These are phyloP conservation scores for Elaeis oleifera DNA, from an alignment of 202 grass and related monocot genomes.

Conservation along the genomic window DNA sequence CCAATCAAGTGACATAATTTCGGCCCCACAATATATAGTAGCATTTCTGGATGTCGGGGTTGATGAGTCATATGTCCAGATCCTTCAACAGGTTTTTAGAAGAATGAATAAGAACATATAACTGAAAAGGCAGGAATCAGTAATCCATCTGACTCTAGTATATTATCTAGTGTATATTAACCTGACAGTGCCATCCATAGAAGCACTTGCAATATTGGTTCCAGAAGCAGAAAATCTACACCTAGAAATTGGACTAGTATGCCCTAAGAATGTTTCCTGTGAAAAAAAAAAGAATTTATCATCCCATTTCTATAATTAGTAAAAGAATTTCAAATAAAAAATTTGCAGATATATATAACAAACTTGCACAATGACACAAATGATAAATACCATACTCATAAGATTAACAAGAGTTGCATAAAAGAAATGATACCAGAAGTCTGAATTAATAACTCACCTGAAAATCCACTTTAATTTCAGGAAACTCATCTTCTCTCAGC, in stretches of 20 bases:
- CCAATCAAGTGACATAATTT: constrained; percentile 93
- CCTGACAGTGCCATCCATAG: constrained; percentile 89
- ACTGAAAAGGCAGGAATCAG: constrained; percentile 1
- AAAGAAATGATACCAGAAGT: constrained; percentile 3
- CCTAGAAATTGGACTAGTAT: constrained; percentile 81
- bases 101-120: constrained; percentile 16
- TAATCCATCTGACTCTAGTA: background rate
- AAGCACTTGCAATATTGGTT: constrained; percentile 86
- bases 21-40: constrained; percentile 90
- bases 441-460: constrained; percentile 43
- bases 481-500: constrained; percentile 64
- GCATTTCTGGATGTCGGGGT: constrained; percentile 94
- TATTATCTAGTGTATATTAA: constrained; percentile 28
- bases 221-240: constrained; percentile 93
- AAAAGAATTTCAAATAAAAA: constrained; percentile 17
- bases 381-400: no score
- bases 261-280: constrained; percentile 98
- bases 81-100: constrained; percentile 41
- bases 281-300: constrained; percentile 2
- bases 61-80: constrained; percentile 91
- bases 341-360: constrained; percentile 1
- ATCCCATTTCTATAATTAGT: background rate
- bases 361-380: background rate
- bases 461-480: constrained; percentile 85
- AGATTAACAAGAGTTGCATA: background rate